phyloP scores from a whole-genome alignment of 345 rosid species.

The Populus deltoides region DNA sequence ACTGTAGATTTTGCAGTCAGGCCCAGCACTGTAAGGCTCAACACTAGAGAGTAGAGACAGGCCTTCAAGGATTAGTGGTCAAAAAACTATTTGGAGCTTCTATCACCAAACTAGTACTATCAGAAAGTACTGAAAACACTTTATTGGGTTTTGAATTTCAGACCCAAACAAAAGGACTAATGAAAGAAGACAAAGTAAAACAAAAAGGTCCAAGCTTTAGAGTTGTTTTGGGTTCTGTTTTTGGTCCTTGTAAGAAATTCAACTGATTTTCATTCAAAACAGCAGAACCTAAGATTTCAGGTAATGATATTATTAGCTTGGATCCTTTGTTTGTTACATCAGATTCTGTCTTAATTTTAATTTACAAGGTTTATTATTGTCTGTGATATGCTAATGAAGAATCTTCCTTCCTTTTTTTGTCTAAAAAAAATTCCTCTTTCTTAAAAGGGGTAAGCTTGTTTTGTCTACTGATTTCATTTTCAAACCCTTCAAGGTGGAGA shows the following conservation, averaged over 20 bases:
- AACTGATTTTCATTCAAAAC: neutral
- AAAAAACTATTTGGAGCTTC: neutral
- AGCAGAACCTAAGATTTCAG: neutral
- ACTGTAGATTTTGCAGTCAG: neutral
- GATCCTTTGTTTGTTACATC: neutral
- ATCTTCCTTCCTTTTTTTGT: neutral
- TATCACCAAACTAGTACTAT: neutral
- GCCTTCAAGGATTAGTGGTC: neutral
- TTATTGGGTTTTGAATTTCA: neutral
- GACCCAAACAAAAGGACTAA: neutral
- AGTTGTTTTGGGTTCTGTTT: neutral
- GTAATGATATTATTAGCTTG: neutral
- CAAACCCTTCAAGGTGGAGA: neutral
- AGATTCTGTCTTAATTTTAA: neutral
- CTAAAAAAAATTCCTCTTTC: neutral
- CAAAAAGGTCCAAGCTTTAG: neutral
- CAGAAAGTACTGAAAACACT: neutral
- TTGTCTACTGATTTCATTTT: neutral
- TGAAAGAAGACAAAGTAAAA: neutral
- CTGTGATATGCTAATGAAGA: neutral
- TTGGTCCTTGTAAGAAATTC: neutral
- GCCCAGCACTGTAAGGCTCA: neutral
- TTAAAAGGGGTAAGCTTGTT: neutral
- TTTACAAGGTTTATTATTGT: neutral
- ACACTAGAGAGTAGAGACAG: neutral